A percentile compares a stretch with the other conserved stretches of the same genome.
Evolutionary conservation across 225 moss, liverwort and hornwort species (phyloP).

Genomic region (Marchantia paleacea): DNA sequence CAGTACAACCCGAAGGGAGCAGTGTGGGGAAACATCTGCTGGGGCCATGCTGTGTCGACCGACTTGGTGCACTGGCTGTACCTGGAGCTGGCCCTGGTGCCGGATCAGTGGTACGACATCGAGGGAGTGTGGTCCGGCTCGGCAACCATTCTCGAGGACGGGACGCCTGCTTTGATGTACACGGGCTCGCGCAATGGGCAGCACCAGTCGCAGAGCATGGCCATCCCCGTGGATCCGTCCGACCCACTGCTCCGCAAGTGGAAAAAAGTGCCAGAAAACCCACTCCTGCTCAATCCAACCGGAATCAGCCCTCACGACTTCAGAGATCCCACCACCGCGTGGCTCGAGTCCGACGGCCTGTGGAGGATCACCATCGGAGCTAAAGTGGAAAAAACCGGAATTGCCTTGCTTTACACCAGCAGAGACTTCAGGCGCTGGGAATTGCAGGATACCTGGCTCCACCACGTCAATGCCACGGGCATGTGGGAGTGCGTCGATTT

Average conservation of each 20-base stretch:
- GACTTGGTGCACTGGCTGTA: conserved; percentile 77
- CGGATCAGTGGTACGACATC: conserved; percentile 74
- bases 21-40: conserved; percentile 55
- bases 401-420: conserved; percentile 53
- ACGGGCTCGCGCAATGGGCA: conserved; percentile 57
- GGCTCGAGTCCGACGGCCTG: conserved; percentile 55
- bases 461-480: conserved; percentile 48
- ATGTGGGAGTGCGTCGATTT: conserved; percentile 98
- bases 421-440: conserved; percentile 56
- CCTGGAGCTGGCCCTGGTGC: conserved; percentile 57
- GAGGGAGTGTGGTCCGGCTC: conserved; percentile 84
- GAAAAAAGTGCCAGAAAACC: conserved; percentile 56
- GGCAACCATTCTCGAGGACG: conserved; percentile 44
- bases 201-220: conserved; percentile 63
- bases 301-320: conserved; percentile 53
- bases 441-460: conserved; percentile 35
- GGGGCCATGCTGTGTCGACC: conserved; percentile 80
- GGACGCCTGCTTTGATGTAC: conserved; percentile 65
- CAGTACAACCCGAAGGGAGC: conserved; percentile 67
- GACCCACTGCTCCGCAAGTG: conserved; percentile 69
- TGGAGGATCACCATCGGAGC: conserved; percentile 67
- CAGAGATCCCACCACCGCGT: conserved; percentile 79
- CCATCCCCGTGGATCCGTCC: conserved; percentile 54
- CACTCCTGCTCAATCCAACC: conserved; percentile 42
- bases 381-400: conserved; percentile 52